Evolutionary conservation across 768 basidiomycete species (phyloP).

Genomic region (Boletus rubescentipes): DNA sequence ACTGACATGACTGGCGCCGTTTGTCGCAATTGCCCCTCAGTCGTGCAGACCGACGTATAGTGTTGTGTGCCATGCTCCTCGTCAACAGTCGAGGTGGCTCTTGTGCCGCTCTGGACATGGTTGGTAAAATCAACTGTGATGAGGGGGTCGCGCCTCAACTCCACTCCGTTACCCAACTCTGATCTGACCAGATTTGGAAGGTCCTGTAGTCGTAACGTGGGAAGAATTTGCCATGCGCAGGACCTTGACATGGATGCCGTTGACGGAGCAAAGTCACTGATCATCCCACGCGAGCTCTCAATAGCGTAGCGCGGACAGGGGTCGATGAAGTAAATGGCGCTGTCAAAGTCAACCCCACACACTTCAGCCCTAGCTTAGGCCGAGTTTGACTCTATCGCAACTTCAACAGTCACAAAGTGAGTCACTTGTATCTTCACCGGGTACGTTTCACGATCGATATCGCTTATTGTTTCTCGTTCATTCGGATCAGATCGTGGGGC

Average conservation of each 20-base stretch:
- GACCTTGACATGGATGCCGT: not conserved
- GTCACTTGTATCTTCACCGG: not conserved
- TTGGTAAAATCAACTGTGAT: not conserved
- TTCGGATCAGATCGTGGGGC: slow-evolving; percentile 1
- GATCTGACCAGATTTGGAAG: slow-evolving; percentile 29
- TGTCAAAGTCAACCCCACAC: not conserved
- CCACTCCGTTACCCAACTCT: not conserved
- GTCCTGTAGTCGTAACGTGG: slow-evolving; percentile 29
- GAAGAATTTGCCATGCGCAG: slow-evolving; percentile 2
- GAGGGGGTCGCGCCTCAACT: not conserved
- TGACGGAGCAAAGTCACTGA: not conserved
- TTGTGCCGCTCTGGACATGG: slow-evolving; percentile 22
- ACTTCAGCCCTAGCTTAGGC: too few species aligned
- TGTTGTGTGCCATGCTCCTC: slow-evolving; percentile 23
- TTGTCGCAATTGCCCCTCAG: slow-evolving; percentile 6
- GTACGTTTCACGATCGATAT: not conserved
- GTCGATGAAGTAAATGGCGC: not conserved
- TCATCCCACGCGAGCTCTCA: not conserved
- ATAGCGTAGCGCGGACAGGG: not conserved
- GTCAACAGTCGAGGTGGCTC: slow-evolving; percentile 17
- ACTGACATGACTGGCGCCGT: slow-evolving; percentile 15
- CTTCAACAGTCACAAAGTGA: not conserved
- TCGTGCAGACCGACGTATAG: slow-evolving; percentile 25
- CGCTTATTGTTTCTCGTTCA: not conserved
- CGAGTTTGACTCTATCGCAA: not conserved